phyloP scores from a whole-genome alignment of 1,284 basidiomycete species.

The Fomes fomentarius region DNA sequence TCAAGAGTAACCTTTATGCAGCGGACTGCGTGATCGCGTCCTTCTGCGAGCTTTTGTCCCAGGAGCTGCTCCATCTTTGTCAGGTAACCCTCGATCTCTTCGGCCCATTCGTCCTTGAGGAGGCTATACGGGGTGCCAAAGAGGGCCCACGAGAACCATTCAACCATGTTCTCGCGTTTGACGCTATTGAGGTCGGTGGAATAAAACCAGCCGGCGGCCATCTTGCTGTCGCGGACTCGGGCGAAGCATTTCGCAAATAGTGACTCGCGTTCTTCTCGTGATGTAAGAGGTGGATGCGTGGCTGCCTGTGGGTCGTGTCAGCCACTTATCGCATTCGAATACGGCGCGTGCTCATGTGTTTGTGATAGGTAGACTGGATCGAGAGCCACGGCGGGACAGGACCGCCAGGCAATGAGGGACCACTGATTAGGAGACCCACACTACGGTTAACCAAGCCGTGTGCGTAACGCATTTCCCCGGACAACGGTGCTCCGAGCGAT shows the following conservation, averaged over 20 bases:
- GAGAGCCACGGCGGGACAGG: too few species aligned
- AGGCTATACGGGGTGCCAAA: slow-evolving; percentile 43
- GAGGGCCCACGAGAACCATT: slow-evolving; percentile 71
- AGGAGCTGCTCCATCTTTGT: slow-evolving; percentile 39
- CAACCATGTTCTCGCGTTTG: slow-evolving; percentile 51
- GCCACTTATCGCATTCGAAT: too few species aligned
- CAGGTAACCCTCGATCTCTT: slow-evolving; percentile 53
- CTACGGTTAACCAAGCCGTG: too few species aligned
- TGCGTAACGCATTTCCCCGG: too few species aligned
- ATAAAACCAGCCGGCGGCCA: slow-evolving; percentile 60
- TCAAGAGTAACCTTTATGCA: slow-evolving; percentile 61
- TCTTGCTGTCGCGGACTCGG: slow-evolving; percentile 33
- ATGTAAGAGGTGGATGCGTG: slow-evolving; percentile 41
- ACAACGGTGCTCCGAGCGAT: too few species aligned
- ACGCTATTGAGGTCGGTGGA: slow-evolving; percentile 31
- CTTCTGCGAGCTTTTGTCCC: slow-evolving; percentile 42
- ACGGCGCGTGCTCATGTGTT: too few species aligned
- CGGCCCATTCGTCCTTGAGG: slow-evolving; percentile 44
- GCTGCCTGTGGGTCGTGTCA: slow-evolving; percentile 45
- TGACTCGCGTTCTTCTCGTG: slow-evolving; percentile 45
- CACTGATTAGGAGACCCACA: too few species aligned
- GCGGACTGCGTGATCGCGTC: slow-evolving; percentile 38
- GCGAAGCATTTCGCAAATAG: slow-evolving; percentile 54
- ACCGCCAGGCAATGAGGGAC: too few species aligned
- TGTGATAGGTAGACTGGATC: too few species aligned